Percentiles rank a stretch among this genome's conserved stretches.
These are phyloP conservation scores for Cicer bijugum DNA, from an alignment of 306 rosid species.

Conservation along the genomic window DNA sequence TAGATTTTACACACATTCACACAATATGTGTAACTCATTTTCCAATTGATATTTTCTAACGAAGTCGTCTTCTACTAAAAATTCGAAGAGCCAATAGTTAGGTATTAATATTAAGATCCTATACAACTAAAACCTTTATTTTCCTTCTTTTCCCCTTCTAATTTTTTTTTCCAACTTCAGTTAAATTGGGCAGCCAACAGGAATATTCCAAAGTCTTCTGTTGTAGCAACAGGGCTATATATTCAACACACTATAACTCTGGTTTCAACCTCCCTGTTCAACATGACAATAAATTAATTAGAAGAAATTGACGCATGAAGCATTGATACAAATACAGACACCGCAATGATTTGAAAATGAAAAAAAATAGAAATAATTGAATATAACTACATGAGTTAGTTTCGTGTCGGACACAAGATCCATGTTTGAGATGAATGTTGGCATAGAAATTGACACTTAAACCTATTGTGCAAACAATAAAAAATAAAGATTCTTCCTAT, in stretches of 20 bases:
- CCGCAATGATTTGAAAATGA: no score
- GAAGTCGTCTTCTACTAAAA: slow-evolving; percentile 85
- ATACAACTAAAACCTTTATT: slow-evolving; percentile 63
- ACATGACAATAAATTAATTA: slow-evolving; percentile 41
- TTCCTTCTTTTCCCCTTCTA: slow-evolving; percentile 25
- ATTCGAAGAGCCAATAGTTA: slow-evolving; percentile 80
- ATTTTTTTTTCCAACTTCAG: slow-evolving; percentile 45
- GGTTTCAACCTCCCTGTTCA: slow-evolving; percentile 78
- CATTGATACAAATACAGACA: no score
- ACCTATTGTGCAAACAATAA: background rate
- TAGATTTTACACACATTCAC: slow-evolving; percentile 43
- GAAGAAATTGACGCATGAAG: background rate
- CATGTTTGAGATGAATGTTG: no score
- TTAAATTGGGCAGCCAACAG: slow-evolving; percentile 59
- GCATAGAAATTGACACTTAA: background rate
- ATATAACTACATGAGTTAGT: no score
- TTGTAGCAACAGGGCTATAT: slow-evolving; percentile 42
- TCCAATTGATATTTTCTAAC: slow-evolving; percentile 53
- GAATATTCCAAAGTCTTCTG: slow-evolving; percentile 49
- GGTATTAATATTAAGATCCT: slow-evolving; percentile 63
- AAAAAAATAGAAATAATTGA: no score
- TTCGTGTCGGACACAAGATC: no score
- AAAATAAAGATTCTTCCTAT: slow-evolving; percentile 20
- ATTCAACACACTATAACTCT: slow-evolving; percentile 54
- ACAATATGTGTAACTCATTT: slow-evolving; percentile 49